Percentiles rank a stretch among this genome's conserved stretches.
Conservation (phyloP, 2,329 filamentous ascomycete species). For the Seiridium cupressi region DNA sequence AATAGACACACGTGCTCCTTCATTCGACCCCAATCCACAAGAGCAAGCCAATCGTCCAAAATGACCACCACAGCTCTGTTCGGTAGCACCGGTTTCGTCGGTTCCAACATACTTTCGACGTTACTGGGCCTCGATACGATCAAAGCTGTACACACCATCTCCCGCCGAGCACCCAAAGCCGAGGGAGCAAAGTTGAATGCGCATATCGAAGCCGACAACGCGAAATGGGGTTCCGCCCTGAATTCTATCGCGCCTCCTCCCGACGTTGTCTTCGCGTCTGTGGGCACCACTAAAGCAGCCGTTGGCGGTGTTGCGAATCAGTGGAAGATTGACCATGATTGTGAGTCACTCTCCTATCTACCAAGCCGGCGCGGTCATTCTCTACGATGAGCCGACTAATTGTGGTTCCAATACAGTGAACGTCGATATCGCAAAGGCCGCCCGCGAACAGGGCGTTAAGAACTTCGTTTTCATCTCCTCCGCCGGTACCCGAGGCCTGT, state of each 20-base stretch:
- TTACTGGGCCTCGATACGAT: constrained; percentile 55
- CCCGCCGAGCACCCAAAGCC: constrained; percentile 61
- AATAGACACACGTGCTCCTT: neutral
- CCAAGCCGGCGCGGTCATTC: neutral
- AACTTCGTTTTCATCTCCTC: constrained; percentile 77
- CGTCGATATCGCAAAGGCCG: constrained; percentile 71
- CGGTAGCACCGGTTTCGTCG: constrained; percentile 67
- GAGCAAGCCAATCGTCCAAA: neutral
- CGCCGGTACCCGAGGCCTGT: constrained; percentile 41
- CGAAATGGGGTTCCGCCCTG: constrained; percentile 66
- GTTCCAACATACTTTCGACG: constrained; percentile 70
- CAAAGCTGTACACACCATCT: constrained; percentile 60
- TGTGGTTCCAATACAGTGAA: constrained; percentile 51
- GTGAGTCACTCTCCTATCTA: constrained; percentile 15
- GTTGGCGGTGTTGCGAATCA: constrained; percentile 78
- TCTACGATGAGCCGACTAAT: neutral
- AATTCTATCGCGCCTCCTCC: constrained; percentile 53
- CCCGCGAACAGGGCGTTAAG: constrained; percentile 68
- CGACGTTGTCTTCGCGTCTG: constrained; percentile 68
- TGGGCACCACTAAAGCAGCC: constrained; percentile 75
- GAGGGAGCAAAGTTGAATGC: constrained; percentile 61
- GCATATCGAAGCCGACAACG: constrained; percentile 65
- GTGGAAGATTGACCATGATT: constrained; percentile 83
- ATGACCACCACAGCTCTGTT: constrained; percentile 54
- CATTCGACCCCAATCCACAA: neutral